Conservation (phyloP, 345 rosid species). For the Cochlearia excelsa region DNA sequence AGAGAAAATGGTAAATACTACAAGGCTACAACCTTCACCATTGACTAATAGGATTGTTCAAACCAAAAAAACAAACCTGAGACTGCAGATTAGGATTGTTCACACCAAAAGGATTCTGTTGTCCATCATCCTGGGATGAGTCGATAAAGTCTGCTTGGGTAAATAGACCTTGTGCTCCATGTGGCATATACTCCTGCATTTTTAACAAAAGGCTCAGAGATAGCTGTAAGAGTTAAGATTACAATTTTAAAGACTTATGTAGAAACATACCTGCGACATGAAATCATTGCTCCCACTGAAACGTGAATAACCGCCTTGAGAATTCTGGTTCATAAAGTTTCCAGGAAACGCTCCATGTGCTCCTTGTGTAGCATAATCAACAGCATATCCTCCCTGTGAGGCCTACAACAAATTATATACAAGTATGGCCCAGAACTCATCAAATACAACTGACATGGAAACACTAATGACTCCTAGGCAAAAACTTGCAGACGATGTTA, state of each 20-base stretch:
- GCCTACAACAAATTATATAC: constrained; percentile 42
- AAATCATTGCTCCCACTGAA: constrained; percentile 83
- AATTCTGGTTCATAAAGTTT: constrained; percentile 80
- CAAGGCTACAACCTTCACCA: no score
- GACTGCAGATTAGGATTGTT: constrained; percentile 81
- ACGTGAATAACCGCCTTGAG: constrained; percentile 89
- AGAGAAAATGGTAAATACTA: background rate
- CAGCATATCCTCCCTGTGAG: constrained; percentile 79
- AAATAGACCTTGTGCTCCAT: constrained; percentile 90
- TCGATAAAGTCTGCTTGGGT: constrained; percentile 87
- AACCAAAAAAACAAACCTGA: constrained; percentile 56
- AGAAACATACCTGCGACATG: constrained; percentile 85
- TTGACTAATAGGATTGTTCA: background rate
- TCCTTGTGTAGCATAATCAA: constrained; percentile 90
- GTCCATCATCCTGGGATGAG: constrained; percentile 78
- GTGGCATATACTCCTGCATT: constrained; percentile 81
- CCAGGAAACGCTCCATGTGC: constrained; percentile 78
- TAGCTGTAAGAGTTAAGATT: background rate
- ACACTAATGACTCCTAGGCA: no score
- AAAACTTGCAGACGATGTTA: background rate
- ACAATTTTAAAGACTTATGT: background rate
- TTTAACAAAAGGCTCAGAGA: constrained; percentile 3
- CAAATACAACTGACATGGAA: background rate
- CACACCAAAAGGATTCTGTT: constrained; percentile 75
- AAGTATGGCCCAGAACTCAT: constrained; percentile 2